Evolutionary conservation across 805 yeast genomes (phyloP).

Genomic region (Spencermartinsiella europaea): DNA sequence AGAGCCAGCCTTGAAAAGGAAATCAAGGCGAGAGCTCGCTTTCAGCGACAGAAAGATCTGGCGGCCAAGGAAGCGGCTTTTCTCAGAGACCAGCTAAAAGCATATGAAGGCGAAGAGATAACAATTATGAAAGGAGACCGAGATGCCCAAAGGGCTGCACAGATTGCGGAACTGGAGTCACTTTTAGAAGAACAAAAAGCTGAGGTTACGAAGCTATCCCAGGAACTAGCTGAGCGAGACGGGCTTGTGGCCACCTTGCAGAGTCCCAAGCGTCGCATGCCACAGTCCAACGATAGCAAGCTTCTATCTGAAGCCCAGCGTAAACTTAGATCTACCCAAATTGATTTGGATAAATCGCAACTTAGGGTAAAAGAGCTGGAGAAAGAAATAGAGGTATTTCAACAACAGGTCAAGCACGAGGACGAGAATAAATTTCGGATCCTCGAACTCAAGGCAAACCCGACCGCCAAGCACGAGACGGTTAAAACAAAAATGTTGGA

Average conservation of each 20-base stretch:
- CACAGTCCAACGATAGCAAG: constrained; percentile 8
- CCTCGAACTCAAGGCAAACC: constrained; percentile 61
- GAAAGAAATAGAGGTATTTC: constrained; percentile 25
- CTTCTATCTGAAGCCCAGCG: constrained; percentile 12
- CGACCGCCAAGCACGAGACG: constrained; percentile 56
- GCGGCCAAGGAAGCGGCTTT: constrained; percentile 56
- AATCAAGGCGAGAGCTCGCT: constrained; percentile 32
- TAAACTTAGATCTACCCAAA: constrained; percentile 16
- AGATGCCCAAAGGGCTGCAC: constrained; percentile 18
- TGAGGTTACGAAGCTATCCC: constrained; percentile 43
- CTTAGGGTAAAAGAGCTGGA: constrained; percentile 5
- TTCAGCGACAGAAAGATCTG: constrained; percentile 47
- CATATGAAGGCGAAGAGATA: constrained; percentile 38
- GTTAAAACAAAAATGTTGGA: constrained; percentile 50
- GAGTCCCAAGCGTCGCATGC: constrained; percentile 16
- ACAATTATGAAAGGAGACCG: background rate
- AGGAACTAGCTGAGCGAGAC: constrained; percentile 34
- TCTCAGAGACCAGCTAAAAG: constrained; percentile 51
- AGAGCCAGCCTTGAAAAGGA: constrained; percentile 38
- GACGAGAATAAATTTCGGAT: constrained; percentile 35
- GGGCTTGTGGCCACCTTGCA: constrained; percentile 12
- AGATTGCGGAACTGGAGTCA: constrained; percentile 37
- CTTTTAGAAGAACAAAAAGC: constrained; percentile 52
- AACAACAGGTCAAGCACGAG: constrained; percentile 14
- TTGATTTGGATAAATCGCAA: constrained; percentile 18